These are phyloP conservation scores for Crithidia thermophila DNA, from an alignment of 208 protist genomes.

Conservation along the genomic window DNA sequence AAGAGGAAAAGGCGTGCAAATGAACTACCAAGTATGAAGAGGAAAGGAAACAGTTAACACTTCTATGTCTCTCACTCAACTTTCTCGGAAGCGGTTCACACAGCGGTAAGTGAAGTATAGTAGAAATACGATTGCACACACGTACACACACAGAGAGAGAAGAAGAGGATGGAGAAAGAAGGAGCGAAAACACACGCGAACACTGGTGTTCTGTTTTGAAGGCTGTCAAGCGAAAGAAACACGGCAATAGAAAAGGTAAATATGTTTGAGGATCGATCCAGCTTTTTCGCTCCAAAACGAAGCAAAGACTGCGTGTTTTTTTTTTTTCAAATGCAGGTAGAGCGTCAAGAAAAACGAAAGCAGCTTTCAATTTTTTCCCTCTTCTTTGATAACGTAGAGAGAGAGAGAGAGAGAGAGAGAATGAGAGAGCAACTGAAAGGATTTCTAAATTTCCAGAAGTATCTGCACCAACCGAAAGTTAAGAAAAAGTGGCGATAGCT, in stretches of 20 bases:
- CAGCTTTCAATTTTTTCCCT: not conserved
- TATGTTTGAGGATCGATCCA: too few relatives aligned
- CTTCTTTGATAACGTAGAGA: not conserved
- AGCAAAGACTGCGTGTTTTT: not conserved
- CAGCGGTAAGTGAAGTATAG: too few relatives aligned
- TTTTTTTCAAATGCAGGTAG: not conserved
- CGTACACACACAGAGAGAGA: not conserved
- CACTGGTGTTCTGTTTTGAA: not conserved
- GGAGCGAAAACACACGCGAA: not conserved
- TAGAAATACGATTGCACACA: not conserved
- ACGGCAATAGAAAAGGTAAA: too few relatives aligned
- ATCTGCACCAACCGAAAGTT: not conserved
- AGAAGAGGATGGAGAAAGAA: not conserved
- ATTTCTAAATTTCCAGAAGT: not conserved
- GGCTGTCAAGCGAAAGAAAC: too few relatives aligned
- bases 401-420: not conserved
- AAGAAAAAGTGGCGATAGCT: not conserved
- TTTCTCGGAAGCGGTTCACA: too few relatives aligned
- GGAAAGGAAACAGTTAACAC: too few relatives aligned
- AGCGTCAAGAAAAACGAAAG: not conserved
- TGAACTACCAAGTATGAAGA: too few relatives aligned
- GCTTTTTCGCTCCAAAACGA: not conserved
- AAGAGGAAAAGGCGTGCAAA: not conserved
- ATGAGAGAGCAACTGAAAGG: too few relatives aligned
- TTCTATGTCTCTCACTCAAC: too few relatives aligned